Percentiles rank a stretch among this genome's conserved stretches.
These are phyloP conservation scores for Fusarium sp. DNA, from an alignment of 2,329 filamentous ascomycete species.

Conservation along the genomic window DNA sequence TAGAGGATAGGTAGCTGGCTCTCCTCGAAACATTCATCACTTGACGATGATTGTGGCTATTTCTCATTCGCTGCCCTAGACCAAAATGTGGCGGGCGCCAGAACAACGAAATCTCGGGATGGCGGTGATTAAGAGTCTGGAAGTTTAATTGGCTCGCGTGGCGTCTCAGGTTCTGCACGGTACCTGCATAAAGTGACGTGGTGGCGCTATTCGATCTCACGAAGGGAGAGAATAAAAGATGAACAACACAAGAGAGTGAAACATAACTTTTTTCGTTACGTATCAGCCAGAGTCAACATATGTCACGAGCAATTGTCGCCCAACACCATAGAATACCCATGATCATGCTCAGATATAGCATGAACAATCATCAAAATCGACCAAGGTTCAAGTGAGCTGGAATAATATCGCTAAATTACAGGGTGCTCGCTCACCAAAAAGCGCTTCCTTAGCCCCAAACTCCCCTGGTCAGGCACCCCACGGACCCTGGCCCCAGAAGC, in stretches of 20 bases:
- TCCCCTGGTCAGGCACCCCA: constrained; percentile 10
- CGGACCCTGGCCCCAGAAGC: not conserved
- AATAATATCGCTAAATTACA: constrained; percentile 27
- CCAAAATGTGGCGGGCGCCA: constrained; percentile 31
- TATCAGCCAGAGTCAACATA: not conserved
- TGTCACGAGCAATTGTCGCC: not conserved
- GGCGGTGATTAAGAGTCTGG: constrained; percentile 1
- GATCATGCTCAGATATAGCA: not conserved
- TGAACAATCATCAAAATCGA: constrained; percentile 14
- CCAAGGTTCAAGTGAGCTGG: not conserved
- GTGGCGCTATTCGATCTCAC: constrained; percentile 14
- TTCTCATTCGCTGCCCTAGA: constrained; percentile 11
- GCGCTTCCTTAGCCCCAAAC: constrained; percentile 14
- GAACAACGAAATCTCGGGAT: constrained; percentile 24
- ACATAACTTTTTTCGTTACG: constrained; percentile 7
- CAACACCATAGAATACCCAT: constrained; percentile 2
- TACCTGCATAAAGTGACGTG: constrained; percentile 42
- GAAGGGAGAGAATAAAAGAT: not conserved
- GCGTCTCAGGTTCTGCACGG: constrained; percentile 46
- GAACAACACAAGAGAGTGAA: not conserved
- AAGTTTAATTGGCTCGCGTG: constrained; percentile 43
- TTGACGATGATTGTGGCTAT: not conserved
- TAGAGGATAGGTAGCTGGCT: not conserved
- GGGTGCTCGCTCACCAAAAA: constrained; percentile 18
- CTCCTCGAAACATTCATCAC: not conserved